Evolutionary conservation across 176 grass and related monocot species (phyloP).

Genomic region (Avena eriantha): DNA sequence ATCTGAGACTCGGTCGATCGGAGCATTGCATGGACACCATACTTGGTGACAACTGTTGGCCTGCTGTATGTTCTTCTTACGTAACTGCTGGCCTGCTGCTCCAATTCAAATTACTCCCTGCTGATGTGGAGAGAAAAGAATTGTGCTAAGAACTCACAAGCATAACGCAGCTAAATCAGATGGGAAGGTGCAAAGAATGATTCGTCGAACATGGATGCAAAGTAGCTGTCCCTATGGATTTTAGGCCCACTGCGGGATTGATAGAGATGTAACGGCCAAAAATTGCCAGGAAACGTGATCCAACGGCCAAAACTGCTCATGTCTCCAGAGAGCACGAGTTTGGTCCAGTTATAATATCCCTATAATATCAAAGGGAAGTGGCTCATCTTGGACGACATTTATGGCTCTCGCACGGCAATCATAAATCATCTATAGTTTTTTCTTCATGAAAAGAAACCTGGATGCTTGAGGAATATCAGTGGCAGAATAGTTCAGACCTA

Average conservation of each 20-base stretch:
- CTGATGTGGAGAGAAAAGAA: conserved; percentile 88
- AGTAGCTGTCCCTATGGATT: too few relatives aligned
- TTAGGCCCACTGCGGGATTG: too few relatives aligned
- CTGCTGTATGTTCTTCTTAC: conserved; percentile 84
- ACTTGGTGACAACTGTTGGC: conserved; percentile 75
- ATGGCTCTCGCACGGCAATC: conserved; percentile 72
- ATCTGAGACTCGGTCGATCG: conserved; percentile 77
- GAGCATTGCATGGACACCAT: conserved; percentile 62
- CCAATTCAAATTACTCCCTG: conserved; percentile 74
- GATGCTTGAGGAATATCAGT: conserved; percentile 94
- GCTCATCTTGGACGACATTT: conserved; percentile 68
- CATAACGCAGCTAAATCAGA: conserved; percentile 78
- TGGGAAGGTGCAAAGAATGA: conserved; percentile 96
- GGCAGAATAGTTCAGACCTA: conserved; percentile 87
- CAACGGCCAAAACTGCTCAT: too few relatives aligned
- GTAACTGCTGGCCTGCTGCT: conserved; percentile 53
- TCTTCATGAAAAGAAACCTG: conserved; percentile 90
- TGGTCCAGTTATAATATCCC: too few relatives aligned
- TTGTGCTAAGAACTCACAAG: conserved; percentile 90
- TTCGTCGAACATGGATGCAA: conserved; percentile 69
- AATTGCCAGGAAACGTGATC: too few relatives aligned
- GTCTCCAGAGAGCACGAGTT: too few relatives aligned
- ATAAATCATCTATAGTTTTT: conserved; percentile 89
- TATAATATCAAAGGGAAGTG: conserved; percentile 63
- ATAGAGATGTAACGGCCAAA: too few relatives aligned